Conservation (phyloP, 768 basidiomycete species). For the Agaricus subrufescens region DNA sequence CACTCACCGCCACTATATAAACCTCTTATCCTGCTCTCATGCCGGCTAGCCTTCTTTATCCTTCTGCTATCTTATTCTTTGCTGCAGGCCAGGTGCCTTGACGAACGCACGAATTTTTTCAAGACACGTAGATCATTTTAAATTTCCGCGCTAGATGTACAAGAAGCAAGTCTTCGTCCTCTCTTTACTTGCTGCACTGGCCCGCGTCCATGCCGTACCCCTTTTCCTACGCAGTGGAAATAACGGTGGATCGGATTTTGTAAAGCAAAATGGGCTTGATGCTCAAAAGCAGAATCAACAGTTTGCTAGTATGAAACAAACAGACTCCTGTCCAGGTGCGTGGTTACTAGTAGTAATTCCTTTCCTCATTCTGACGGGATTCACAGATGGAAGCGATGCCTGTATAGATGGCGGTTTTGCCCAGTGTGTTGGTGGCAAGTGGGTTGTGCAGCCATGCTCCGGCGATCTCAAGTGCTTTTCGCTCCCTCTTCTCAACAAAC, state of each 20-base stretch:
- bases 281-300: slow-evolving; percentile 46
- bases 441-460: slow-evolving; percentile 31
- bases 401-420: slow-evolving; percentile 38
- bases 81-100: slow-evolving; percentile 22
- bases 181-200: slow-evolving; percentile 19
- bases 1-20: neutral
- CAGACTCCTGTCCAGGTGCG: slow-evolving; percentile 44
- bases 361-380: neutral
- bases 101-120: slow-evolving; percentile 15
- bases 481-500: slow-evolving; percentile 42
- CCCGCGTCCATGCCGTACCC: slow-evolving; percentile 31
- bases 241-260: slow-evolving; percentile 13
- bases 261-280: slow-evolving; percentile 40
- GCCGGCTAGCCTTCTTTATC: neutral
- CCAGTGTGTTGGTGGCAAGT: slow-evolving; percentile 37
- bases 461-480: slow-evolving; percentile 37
- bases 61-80: neutral
- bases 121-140: neutral
- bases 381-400: slow-evolving; percentile 31
- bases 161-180: slow-evolving; percentile 19
- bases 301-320: slow-evolving; percentile 38
- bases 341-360: neutral
- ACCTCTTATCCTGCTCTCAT: neutral
- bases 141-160: slow-evolving; percentile 7
- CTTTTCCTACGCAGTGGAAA: slow-evolving; percentile 21